Base-by-base conservation (phyloP, 305 asterid species). In the Fraxinus baroniana region DNA sequence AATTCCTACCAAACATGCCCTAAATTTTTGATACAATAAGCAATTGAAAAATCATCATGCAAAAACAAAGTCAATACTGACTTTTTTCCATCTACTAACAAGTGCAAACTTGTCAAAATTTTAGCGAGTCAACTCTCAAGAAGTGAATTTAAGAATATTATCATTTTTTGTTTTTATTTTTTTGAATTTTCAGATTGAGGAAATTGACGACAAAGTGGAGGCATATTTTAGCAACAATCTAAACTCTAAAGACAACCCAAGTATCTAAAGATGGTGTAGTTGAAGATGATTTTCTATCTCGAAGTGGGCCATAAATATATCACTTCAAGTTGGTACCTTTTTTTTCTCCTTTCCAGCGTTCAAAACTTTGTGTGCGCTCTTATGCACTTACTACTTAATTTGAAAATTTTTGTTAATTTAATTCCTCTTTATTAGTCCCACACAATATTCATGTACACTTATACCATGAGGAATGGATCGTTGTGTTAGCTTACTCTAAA, bases 131-230 rank as follows among this genome's bases (percentile, higher is more conserved):
- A 7, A 46, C 57, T 46, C 57, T 46, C 17, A 3, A 46, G 60
- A 17, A 17, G 62, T 52, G 7, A 52, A 52, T 52, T 52, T 15
- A 52, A 52, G 62, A 17, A 17, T 17, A 52, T 52, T 5, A 52
- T 52, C 2, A 15, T 49, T 49, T 15, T 15, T 15, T 3, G 1
- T 41, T 41, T 6, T 18, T 18, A 2, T 57, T 57, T 18, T 57
- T 57, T 24, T 68, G 37, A 68, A 68, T 12, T 4, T 70, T 30
- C 41, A 70, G 75, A 70, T 70, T 1, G 75, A 70, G 15, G 75
- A 70, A 70, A 28, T 70, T 15, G 75, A 70, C 41, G 75, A 70
- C 22, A 70, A 70, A 70, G 75, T 70, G 39, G 75, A 70, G 4
- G 75, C 41, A 12, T 70, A 70, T 5, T 28, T 70, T 2, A 70